Evolutionary conservation across 805 yeast genomes (phyloP), one percentile per base, ranked within the genome.

Genomic region (Ogataea wickerhamii): DNA sequence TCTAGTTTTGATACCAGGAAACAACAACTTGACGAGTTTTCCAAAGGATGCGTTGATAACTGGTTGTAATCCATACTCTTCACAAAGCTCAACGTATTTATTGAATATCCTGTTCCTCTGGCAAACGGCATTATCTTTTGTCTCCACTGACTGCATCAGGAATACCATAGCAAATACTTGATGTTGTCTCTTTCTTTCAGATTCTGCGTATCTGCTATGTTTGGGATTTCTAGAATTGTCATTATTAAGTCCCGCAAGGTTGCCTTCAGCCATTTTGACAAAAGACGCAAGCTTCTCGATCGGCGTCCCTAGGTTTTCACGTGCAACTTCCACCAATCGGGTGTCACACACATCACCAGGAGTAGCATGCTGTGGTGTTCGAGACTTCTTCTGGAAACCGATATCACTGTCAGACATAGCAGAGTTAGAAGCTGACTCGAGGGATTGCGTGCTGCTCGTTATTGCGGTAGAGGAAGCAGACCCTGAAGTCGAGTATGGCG

Each of bases 141-240:
- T 52, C 42, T 71, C 73, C 49, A 85, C 87, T 18, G 79, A 70
- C 50, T 78, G 76, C 63, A 82, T 68, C 29, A 88, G 66, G 85
- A 94, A 86, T 3, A 83, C 75, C 75, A 87, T 73, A 10, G 89
- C 96, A 59, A 86, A 85, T 1, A 85, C 67, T 58, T 87, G 96
- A 37, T 80, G 71, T 52, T 78, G 82, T 40, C 77, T 67, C 49
- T 82, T 87, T 42, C 43, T 52, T 14, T 49, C 50, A 5, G 50
- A 38, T 35, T 51, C 55, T 16, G 55, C 46, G 14, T 35, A 30
- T 34, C 52, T 45, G 20, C 33, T 43, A 25, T 48, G 52, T 32
- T 49, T 52, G 1, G 43, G 40, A 21, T 43, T 41, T 21, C 40
- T 45, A 11, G 43, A 18, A 17, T 32, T 40, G 12, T 43, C 32